Evolutionary conservation across 2,329 filamentous ascomycete genomes (phyloP).

Genomic region (Biscogniauxia mediterranea): DNA sequence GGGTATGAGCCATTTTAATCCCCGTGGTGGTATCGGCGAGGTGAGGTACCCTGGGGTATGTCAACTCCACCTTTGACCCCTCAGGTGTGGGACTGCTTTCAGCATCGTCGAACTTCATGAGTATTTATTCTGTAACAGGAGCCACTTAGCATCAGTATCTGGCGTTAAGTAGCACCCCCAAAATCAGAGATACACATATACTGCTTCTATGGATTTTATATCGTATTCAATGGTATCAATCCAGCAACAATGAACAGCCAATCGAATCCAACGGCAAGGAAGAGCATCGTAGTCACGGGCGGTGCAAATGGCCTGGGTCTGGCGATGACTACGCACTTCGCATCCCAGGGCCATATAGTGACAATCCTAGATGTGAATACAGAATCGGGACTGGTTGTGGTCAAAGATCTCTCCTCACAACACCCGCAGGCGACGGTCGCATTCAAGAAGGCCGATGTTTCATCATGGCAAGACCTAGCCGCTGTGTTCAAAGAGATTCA

Average conservation of each 20-base stretch:
- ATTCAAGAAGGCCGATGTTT: slow-evolving; percentile 38
- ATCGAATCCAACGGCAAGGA: slow-evolving; percentile 6
- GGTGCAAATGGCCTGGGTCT: slow-evolving; percentile 38
- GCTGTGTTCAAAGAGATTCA: slow-evolving; percentile 35
- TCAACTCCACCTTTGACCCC: neutral
- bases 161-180: too few relatives aligned
- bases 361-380: slow-evolving; percentile 36
- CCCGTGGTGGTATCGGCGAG: neutral
- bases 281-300: slow-evolving; percentile 35
- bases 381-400: slow-evolving; percentile 24
- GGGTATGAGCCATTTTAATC: neutral
- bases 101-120: neutral
- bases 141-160: neutral
- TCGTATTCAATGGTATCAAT: neutral
- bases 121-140: neutral
- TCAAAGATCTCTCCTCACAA: slow-evolving; percentile 25
- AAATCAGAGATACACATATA: neutral
- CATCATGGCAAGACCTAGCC: slow-evolving; percentile 37
- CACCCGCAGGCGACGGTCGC: slow-evolving; percentile 24
- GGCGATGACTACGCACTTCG: slow-evolving; percentile 36
- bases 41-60: too few relatives aligned
- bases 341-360: slow-evolving; percentile 32
- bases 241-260: slow-evolving; percentile 11
- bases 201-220: neutral
- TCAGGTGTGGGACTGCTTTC: neutral